phyloP scores from a whole-genome alignment of 2,329 filamentous ascomycete species.

The Alternaria ventricosa region DNA sequence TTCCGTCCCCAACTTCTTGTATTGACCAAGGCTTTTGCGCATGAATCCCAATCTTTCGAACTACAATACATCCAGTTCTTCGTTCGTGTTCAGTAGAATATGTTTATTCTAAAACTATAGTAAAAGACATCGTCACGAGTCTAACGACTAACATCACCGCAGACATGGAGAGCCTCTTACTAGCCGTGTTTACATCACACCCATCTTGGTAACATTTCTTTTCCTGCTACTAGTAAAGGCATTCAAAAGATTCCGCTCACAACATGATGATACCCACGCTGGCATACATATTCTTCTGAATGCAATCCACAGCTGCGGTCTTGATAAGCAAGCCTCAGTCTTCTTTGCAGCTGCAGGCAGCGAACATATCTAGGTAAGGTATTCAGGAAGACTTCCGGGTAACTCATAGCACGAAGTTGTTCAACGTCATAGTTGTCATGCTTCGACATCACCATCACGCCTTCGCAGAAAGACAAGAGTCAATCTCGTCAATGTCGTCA shows the following conservation, averaged over 20 bases:
- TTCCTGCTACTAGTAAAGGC: accelerated
- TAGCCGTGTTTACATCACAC: not conserved
- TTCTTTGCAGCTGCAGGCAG: not conserved
- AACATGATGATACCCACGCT: not conserved
- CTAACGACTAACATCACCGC: not conserved
- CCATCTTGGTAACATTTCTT: not conserved
- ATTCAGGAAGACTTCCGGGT: not conserved
- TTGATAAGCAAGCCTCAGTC: not conserved
- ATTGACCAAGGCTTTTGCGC: not conserved
- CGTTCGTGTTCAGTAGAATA: not conserved
- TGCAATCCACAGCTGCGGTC: not conserved
- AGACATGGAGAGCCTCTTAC: not conserved
- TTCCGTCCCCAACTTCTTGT: not conserved
- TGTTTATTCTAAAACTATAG: not conserved
- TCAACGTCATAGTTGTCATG: not conserved
- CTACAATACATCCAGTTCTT: not conserved
- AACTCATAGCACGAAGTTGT: not conserved
- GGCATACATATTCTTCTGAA: not conserved
- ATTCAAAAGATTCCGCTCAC: not conserved
- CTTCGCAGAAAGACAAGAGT: not conserved
- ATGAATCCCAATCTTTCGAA: not conserved
- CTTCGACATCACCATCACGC: not conserved
- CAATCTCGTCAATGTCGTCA: not conserved
- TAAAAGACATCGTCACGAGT: not conserved
- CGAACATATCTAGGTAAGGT: not conserved